A percentile compares a stretch with the other conserved stretches of the same genome.
Evolutionary conservation across 2,329 filamentous ascomycete species (phyloP).

Genomic region (Fusarium clavum): DNA sequence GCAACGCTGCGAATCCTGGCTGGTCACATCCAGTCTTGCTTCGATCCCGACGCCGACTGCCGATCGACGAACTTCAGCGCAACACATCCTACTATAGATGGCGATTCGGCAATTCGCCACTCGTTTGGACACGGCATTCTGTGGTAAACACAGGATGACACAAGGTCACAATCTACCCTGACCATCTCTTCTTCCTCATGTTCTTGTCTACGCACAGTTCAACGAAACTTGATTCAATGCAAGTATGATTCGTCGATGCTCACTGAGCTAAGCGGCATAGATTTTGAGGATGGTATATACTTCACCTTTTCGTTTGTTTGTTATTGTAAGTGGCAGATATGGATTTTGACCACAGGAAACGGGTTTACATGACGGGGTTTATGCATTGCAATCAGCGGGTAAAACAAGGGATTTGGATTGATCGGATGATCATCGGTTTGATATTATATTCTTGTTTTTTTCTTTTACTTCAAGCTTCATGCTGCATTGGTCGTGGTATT

Average conservation of each 20-base stretch:
- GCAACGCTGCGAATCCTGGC: not conserved
- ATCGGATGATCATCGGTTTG: slow-evolving; percentile 42
- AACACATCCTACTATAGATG: slow-evolving; percentile 22
- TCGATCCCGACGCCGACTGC: not conserved
- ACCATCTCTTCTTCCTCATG: slow-evolving; percentile 20
- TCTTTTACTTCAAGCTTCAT: slow-evolving; percentile 1
- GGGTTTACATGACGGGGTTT: slow-evolving; percentile 50
- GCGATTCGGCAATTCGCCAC: slow-evolving; percentile 18
- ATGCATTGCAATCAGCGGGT: slow-evolving; percentile 56
- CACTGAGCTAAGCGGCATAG: slow-evolving; percentile 28
- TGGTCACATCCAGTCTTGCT: not conserved
- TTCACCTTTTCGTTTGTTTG: slow-evolving; percentile 38
- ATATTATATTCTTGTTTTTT: slow-evolving; percentile 36
- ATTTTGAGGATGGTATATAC: slow-evolving; percentile 49
- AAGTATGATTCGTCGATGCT: slow-evolving; percentile 1
- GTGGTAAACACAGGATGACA: slow-evolving; percentile 22
- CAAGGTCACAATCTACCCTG: slow-evolving; percentile 9
- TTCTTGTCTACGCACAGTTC: slow-evolving; percentile 8
- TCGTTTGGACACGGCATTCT: slow-evolving; percentile 33
- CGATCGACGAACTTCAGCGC: slow-evolving; percentile 10
- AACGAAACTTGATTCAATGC: not conserved
- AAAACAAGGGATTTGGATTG: slow-evolving; percentile 46
- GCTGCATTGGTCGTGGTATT: not conserved
- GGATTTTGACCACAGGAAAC: slow-evolving; percentile 45
- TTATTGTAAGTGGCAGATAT: slow-evolving; percentile 40